Evolutionary conservation across 768 basidiomycete species (phyloP).

Genomic region (Dentipellis sp.): DNA sequence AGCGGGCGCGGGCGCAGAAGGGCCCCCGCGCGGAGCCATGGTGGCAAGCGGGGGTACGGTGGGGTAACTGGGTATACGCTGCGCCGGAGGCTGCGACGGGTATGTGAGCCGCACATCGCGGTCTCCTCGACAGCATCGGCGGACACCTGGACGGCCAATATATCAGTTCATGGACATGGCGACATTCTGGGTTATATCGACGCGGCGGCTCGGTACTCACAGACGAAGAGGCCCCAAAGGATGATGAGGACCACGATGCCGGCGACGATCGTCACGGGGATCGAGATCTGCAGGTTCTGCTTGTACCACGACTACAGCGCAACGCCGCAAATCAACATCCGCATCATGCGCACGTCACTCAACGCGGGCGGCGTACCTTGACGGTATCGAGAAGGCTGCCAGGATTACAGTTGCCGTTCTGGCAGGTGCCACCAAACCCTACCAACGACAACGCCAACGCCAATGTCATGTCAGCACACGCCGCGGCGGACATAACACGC

Average conservation of each 20-base stretch:
- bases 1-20: background rate
- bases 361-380: constrained; percentile 32
- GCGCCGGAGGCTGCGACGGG: background rate
- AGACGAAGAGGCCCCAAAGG: constrained; percentile 38
- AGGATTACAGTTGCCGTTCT: constrained; percentile 48
- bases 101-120: background rate
- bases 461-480: background rate
- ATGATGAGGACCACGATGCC: constrained; percentile 53
- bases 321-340: background rate
- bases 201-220: constrained; percentile 28
- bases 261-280: constrained; percentile 69
- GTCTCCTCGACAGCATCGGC: constrained; percentile 2
- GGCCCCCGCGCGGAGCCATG: background rate
- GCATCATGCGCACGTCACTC: constrained; percentile 1
- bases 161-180: background rate
- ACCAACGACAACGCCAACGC: background rate
- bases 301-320: constrained; percentile 57
- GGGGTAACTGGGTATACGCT: background rate
- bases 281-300: constrained; percentile 69
- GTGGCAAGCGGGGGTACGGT: background rate
- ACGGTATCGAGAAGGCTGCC: constrained; percentile 51
- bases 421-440: constrained; percentile 70
- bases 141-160: background rate
- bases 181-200: background rate
- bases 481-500: constrained; percentile 3